Conservation (phyloP, 352 stramenopile species). For the Peronospora farinosa region DNA sequence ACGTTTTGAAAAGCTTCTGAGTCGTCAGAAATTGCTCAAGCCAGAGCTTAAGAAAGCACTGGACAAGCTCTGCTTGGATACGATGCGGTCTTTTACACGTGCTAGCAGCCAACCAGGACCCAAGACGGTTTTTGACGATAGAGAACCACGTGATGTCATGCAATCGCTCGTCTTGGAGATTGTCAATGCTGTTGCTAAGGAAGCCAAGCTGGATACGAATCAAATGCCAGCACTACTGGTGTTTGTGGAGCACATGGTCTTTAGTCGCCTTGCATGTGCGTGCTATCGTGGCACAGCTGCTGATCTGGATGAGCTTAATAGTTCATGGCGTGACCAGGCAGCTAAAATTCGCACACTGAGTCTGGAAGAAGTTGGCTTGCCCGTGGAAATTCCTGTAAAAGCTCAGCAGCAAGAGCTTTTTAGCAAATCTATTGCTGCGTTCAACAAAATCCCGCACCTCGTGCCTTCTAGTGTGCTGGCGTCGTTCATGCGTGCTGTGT, state of each 20-base stretch:
- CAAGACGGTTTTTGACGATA: slow-evolving; percentile 41
- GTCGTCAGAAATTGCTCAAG: slow-evolving; percentile 49
- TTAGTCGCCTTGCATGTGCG: slow-evolving; percentile 52
- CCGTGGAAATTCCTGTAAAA: slow-evolving; percentile 28
- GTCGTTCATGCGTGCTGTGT: slow-evolving; percentile 55
- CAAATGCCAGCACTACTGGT: slow-evolving; percentile 28
- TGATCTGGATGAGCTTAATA: slow-evolving; percentile 67
- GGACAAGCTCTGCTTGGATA: slow-evolving; percentile 55
- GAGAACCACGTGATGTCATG: slow-evolving; percentile 57
- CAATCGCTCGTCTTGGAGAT: slow-evolving; percentile 63
- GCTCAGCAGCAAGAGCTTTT: slow-evolving; percentile 35
- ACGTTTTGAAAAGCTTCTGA: slow-evolving; percentile 68
- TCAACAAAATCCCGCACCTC: slow-evolving; percentile 65
- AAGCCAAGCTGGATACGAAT: slow-evolving; percentile 28
- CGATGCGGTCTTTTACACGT: slow-evolving; percentile 47
- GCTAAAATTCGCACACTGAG: slow-evolving; percentile 34
- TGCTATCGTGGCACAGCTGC: slow-evolving; percentile 50
- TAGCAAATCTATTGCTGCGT: slow-evolving; percentile 47
- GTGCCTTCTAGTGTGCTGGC: slow-evolving; percentile 61
- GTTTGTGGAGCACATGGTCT: slow-evolving; percentile 76
- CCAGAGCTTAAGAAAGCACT: slow-evolving; percentile 57
- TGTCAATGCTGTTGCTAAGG: slow-evolving; percentile 40
- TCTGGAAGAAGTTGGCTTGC: slow-evolving; percentile 53
- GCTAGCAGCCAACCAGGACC: slow-evolving; percentile 19
- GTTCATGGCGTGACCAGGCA: slow-evolving; percentile 51